These are phyloP conservation scores for Gossypium australe DNA, from an alignment of 345 rosid genomes.

Conservation along the genomic window DNA sequence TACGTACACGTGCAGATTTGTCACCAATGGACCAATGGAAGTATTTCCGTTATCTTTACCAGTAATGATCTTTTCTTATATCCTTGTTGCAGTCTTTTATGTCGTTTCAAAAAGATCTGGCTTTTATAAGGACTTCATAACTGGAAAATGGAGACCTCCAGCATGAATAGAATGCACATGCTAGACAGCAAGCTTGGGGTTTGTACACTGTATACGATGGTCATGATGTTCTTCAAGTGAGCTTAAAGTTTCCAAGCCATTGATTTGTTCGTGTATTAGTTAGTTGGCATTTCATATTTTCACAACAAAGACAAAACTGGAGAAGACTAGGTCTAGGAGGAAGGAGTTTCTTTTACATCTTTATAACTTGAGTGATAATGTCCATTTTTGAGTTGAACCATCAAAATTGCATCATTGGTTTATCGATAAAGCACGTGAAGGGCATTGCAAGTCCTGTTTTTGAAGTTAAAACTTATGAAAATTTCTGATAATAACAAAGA, in stretches of 20 bases:
- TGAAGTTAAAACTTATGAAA: background rate
- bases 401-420: background rate
- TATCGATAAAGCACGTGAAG: no score
- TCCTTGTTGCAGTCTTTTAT: slow-evolving; percentile 53
- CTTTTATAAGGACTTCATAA: slow-evolving; percentile 55
- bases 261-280: background rate
- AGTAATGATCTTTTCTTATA: background rate
- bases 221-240: background rate
- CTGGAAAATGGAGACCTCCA: slow-evolving; percentile 62
- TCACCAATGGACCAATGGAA: background rate
- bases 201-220: background rate
- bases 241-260: background rate
- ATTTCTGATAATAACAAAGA: background rate
- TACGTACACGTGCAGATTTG: background rate
- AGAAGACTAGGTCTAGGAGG: background rate
- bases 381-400: background rate
- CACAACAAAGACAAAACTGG: background rate
- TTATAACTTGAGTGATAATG: background rate
- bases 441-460: background rate
- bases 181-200: background rate
- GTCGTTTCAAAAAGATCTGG: slow-evolving; percentile 60
- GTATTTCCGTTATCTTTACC: background rate
- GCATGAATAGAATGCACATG: background rate
- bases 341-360: background rate
- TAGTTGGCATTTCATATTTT: background rate